Base-by-base conservation (phyloP, 768 basidiomycete species). In the Boletus speciosus region DNA sequence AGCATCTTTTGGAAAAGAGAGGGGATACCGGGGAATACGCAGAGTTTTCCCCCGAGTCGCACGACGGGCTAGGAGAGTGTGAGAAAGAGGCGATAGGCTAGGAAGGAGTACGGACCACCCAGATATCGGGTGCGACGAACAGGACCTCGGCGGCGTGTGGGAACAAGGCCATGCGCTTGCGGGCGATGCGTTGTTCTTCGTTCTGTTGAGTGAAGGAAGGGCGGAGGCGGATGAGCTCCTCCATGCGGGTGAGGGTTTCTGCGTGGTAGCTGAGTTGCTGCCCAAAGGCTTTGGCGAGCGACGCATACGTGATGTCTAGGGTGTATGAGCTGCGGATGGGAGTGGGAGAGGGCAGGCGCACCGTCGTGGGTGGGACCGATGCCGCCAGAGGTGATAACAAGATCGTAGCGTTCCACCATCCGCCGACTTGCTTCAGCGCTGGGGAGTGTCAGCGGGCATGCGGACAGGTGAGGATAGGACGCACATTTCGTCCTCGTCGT, bases 361-460 rank as follows among this genome's bases (percentile, higher is more conserved):
- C 90, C 90, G 64, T 92, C 92, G 64, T 93, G 91, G 12, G 92
- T 95, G 3, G 92, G 90, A 0, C 93, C 93, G 51, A 97, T 93
- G 1, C 95, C 94, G 1, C 95, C 94, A 12, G 84, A 86, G 0
- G 92, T 95, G 49, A 98, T 78, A 29, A 97, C 93, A 61, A 94
- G 85, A 68, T 97, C 95, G 68, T 93, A 95, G 43, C 80, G 81
- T 36, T 77, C 71, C 37, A 88, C 86, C 80, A 98, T 83, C 19
- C 93, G 78, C 56, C 82, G 76, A 35, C 90, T 91, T 6, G 95
- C 93, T 66, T 96, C 91, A 54, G 90, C 76, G 55, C 92, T 94
- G 65, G 25, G 48, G 5, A 37, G 31, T 29, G 41, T 61, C 35
- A 55, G 52, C 14, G 40, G 47, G 6, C 34, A 3, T 14, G 8